These are phyloP conservation scores for Austroboletus eburneus DNA, from an alignment of 768 basidiomycete genomes.

Conservation along the genomic window DNA sequence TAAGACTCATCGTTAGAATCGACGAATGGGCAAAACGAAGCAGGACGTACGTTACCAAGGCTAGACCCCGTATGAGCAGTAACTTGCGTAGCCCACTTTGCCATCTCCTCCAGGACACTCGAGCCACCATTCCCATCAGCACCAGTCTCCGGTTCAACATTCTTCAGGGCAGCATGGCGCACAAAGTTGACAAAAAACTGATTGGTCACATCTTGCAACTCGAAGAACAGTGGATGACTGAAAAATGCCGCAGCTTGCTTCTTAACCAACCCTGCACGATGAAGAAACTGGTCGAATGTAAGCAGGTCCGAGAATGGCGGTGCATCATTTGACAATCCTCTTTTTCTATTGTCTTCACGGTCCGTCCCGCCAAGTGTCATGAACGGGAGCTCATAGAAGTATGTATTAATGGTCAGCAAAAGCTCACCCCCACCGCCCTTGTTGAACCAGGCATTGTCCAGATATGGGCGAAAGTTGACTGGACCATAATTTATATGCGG, in stretches of 20 bases:
- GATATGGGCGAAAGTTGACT: constrained; percentile 47
- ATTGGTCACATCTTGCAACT: constrained; percentile 35
- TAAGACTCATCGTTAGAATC: no score
- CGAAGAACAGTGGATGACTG: constrained; percentile 45
- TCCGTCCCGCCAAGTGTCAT: constrained; percentile 22
- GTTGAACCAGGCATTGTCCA: constrained; percentile 44
- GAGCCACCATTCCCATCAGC: no score
- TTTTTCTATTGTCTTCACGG: background rate
- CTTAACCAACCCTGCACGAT: constrained; percentile 38
- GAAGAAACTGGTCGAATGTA: constrained; percentile 42
- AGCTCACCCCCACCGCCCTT: constrained; percentile 43
- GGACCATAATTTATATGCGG: constrained; percentile 49
- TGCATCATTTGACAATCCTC: constrained; percentile 14
- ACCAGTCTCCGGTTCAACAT: no score
- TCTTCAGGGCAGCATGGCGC: constrained; percentile 15
- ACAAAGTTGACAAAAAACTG: background rate
- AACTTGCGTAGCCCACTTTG: no score
- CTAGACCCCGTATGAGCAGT: no score
- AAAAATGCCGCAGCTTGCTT: constrained; percentile 33
- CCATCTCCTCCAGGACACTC: no score
- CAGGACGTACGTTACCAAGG: constrained; percentile 27
- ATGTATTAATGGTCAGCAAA: constrained; percentile 41
- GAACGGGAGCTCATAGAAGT: constrained; percentile 41
- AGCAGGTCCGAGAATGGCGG: constrained; percentile 42
- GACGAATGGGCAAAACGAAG: background rate